Conservation (phyloP, 129 eudicot genomes). For the Artemisia tridentata region DNA sequence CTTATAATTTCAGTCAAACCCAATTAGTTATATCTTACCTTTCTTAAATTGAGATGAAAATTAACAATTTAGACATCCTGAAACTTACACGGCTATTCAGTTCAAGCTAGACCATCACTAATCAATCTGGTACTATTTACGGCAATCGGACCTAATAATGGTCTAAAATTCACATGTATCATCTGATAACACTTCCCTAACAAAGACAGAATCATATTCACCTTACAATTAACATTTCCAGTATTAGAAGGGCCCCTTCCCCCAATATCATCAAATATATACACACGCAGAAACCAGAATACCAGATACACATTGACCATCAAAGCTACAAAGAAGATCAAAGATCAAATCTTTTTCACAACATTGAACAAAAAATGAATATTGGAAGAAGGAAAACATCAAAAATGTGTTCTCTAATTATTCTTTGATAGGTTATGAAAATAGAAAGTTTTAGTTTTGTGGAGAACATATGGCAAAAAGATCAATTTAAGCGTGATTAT, state of each 20-base stretch:
- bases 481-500: too few relatives aligned
- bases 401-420: too few relatives aligned
- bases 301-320: neutral
- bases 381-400: too few relatives aligned
- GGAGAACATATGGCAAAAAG: too few relatives aligned
- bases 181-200: constrained; percentile 7
- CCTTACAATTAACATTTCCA: constrained; percentile 3
- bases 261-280: too few relatives aligned
- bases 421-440: too few relatives aligned
- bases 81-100: constrained; percentile 3
- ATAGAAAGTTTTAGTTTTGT: too few relatives aligned
- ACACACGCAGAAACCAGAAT: neutral
- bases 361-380: too few relatives aligned
- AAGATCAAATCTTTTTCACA: too few relatives aligned
- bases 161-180: constrained; percentile 4
- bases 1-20: constrained; percentile 5
- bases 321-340: too few relatives aligned
- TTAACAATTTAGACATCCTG: constrained; percentile 13
- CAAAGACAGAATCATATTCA: constrained; percentile 5
- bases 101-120: constrained; percentile 7
- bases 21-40: neutral
- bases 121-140: neutral
- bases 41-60: constrained; percentile 11
- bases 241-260: constrained; percentile 6
- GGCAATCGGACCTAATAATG: neutral